Conservation (phyloP, 345 rosid species). For the Eucalyptus pumila region DNA sequence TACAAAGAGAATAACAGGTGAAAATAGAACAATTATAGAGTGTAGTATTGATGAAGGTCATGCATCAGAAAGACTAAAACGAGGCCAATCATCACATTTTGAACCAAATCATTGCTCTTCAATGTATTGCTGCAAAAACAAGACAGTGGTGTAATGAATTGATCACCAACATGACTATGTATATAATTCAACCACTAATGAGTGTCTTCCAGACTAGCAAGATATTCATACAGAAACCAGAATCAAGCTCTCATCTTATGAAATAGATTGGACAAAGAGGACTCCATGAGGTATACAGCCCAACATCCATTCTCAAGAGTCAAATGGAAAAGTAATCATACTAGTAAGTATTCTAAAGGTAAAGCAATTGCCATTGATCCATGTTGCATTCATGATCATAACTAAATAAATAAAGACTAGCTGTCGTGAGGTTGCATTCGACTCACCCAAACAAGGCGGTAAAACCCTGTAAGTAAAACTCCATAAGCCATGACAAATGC, state of each 20-base stretch:
- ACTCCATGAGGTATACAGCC: background rate
- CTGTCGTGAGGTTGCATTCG: background rate
- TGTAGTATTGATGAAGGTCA: background rate
- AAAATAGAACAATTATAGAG: background rate
- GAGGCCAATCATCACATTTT: background rate
- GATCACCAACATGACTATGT: background rate
- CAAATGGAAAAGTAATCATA: background rate
- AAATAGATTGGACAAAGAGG: background rate
- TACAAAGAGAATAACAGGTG: background rate
- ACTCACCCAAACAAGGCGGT: background rate
- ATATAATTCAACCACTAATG: background rate
- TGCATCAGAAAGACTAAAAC: background rate
- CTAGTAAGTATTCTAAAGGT: background rate
- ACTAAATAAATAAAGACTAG: background rate
- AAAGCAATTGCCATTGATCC: background rate
- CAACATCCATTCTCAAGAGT: background rate
- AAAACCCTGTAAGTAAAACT: background rate
- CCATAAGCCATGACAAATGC: background rate
- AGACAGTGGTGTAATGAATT: background rate
- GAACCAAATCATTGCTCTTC: background rate
- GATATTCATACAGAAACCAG: background rate
- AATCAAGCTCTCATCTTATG: background rate
- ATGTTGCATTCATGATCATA: background rate
- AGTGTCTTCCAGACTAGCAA: background rate
- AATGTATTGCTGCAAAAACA: background rate